Conservation (phyloP, 176 grass and related monocot species). For the Carex pumila region DNA sequence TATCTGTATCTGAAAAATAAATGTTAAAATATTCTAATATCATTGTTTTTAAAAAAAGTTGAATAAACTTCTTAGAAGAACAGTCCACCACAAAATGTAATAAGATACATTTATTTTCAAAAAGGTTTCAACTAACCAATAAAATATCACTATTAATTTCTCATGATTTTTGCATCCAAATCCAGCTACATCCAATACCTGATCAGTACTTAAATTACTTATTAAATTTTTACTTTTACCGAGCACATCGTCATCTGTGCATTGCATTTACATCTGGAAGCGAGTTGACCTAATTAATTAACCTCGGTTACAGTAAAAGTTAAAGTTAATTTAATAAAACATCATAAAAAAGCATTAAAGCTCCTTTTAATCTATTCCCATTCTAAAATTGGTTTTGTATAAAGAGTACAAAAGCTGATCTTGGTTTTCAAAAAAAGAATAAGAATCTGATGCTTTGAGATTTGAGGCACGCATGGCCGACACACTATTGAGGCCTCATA, state of each 20-base stretch:
- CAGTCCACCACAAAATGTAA: background rate
- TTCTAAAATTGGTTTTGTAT: background rate
- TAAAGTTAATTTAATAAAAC: background rate
- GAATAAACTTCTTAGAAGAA: too few relatives aligned
- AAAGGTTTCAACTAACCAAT: background rate
- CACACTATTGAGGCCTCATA: background rate
- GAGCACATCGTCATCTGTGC: background rate
- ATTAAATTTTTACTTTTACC: constrained; percentile 6
- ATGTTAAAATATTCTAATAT: too few relatives aligned
- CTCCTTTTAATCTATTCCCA: background rate
- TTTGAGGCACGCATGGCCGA: background rate
- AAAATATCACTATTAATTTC: background rate
- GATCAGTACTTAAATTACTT: constrained; percentile 8
- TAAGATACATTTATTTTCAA: background rate
- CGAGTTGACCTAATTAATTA: constrained; percentile 3
- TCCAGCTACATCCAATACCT: background rate
- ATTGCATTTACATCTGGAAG: background rate
- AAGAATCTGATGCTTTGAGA: constrained; percentile 17
- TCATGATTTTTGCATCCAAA: constrained; percentile 1
- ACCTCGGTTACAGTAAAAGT: background rate
- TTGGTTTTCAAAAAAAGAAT: background rate
- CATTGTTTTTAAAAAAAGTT: too few relatives aligned
- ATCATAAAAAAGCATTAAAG: background rate
- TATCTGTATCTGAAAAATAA: too few relatives aligned
- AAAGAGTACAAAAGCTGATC: background rate